A percentile compares a stretch with the other conserved stretches of the same genome.
phyloP scores from a whole-genome alignment of 306 rosid species.

The Cicer arietinum region DNA sequence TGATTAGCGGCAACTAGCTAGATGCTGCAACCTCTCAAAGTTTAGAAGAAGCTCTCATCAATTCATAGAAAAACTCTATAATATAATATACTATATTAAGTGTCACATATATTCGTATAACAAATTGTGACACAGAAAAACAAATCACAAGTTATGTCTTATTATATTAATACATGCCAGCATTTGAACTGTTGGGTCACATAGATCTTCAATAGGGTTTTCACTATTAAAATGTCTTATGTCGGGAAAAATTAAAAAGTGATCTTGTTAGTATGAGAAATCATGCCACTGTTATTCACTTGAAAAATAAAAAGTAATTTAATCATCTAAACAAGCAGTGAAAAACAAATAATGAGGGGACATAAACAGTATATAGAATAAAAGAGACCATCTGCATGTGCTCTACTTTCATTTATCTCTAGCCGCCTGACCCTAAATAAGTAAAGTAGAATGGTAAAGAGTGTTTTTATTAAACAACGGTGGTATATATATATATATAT shows the following conservation, averaged over 20 bases:
- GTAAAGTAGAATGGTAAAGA: not conserved
- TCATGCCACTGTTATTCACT: not conserved
- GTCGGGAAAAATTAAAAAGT: too few species aligned
- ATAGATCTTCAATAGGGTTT: not conserved
- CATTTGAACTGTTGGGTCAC: slow-evolving; percentile 10
- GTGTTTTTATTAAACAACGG: not conserved
- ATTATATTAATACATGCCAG: not conserved
- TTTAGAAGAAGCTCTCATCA: slow-evolving; percentile 22
- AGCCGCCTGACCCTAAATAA: not conserved
- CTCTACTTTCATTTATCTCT: not conserved
- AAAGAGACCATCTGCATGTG: slow-evolving; percentile 23
- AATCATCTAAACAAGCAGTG: not conserved
- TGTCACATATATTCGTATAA: not conserved
- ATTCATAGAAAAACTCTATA: slow-evolving; percentile 8
- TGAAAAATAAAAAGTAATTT: not conserved
- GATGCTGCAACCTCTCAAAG: slow-evolving; percentile 40
- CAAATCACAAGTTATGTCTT: not conserved
- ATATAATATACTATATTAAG: slow-evolving; percentile 21
- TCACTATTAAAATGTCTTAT: too few species aligned
- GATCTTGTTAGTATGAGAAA: slow-evolving; percentile 1
- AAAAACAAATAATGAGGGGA: not conserved
- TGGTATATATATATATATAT: too few species aligned
- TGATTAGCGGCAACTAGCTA: slow-evolving; percentile 5
- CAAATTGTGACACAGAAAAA: slow-evolving; percentile 6
- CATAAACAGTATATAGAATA: not conserved